Evolutionary conservation across 495 filamentous ascomycete species (phyloP).

Genomic region (Evansstolkia leycettana): DNA sequence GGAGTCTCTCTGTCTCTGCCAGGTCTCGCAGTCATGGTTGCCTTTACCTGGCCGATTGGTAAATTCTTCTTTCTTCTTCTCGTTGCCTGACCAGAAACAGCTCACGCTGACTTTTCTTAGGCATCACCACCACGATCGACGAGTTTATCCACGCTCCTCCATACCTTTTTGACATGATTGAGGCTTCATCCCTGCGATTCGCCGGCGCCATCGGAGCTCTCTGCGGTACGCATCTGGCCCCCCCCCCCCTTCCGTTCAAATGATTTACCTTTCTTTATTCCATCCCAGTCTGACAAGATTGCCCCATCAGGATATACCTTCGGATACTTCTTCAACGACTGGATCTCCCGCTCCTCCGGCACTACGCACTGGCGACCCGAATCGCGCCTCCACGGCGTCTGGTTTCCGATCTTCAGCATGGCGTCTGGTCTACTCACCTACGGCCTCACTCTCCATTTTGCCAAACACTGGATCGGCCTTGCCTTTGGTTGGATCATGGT

Average conservation of each 20-base stretch:
- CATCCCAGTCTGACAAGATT: too few relatives aligned
- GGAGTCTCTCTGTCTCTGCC: neutral
- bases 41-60: slow-evolving; percentile 29
- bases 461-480: slow-evolving; percentile 25
- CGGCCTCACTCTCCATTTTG: slow-evolving; percentile 22
- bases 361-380: slow-evolving; percentile 18
- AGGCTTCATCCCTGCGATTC: slow-evolving; percentile 27
- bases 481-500: slow-evolving; percentile 31
- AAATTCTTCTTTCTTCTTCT: slow-evolving; percentile 8
- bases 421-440: slow-evolving; percentile 21
- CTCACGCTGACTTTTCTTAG: too few relatives aligned
- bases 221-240: slow-evolving; percentile 13
- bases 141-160: slow-evolving; percentile 24
- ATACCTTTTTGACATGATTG: slow-evolving; percentile 23
- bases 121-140: slow-evolving; percentile 27
- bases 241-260: too few relatives aligned
- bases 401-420: slow-evolving; percentile 20
- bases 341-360: slow-evolving; percentile 20
- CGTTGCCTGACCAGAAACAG: too few relatives aligned
- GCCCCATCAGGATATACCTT: slow-evolving; percentile 16
- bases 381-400: slow-evolving; percentile 26
- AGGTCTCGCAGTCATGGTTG: slow-evolving; percentile 20
- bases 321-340: slow-evolving; percentile 24
- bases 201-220: slow-evolving; percentile 24
- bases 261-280: too few relatives aligned